Evolutionary conservation across 2,329 filamentous ascomycete species (phyloP).

Genomic region (Fusarium sp.): DNA sequence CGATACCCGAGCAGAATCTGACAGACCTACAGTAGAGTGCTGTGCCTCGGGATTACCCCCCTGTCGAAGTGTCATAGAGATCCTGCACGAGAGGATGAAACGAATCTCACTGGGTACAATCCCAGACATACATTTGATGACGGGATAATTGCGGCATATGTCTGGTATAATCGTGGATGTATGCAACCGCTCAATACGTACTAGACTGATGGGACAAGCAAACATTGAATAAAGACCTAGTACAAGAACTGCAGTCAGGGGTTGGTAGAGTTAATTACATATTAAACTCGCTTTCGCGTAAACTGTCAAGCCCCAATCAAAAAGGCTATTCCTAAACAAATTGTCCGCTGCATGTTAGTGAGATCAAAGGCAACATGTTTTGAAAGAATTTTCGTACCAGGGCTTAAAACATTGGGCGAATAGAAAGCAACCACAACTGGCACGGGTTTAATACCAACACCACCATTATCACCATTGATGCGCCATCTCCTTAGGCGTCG

Average conservation of each 20-base stretch:
- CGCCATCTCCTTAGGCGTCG: no score
- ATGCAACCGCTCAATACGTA: neutral
- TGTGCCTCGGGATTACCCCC: neutral
- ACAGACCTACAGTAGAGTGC: neutral
- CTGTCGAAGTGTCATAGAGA: constrained; percentile 26
- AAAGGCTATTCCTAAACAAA: constrained; percentile 7
- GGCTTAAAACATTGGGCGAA: constrained; percentile 11
- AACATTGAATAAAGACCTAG: neutral
- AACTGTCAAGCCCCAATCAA: neutral
- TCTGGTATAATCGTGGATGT: neutral
- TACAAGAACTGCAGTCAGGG: neutral
- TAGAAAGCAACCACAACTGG: neutral
- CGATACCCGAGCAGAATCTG: constrained; percentile 30
- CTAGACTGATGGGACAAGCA: constrained; percentile 3
- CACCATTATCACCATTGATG: neutral
- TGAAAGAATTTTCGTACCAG: constrained; percentile 21
- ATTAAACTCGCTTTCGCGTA: constrained; percentile 13
- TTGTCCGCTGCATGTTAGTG: constrained; percentile 4
- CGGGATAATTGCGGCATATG: constrained; percentile 17
- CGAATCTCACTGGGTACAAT: constrained; percentile 8
- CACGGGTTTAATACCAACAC: neutral
- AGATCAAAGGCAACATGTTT: neutral
- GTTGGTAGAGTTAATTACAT: neutral
- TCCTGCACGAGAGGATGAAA: constrained; percentile 15
- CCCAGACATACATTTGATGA: constrained; percentile 18